Percentiles rank a stretch among this genome's conserved stretches.
Conservation (phyloP, 768 basidiomycete species). For the Trichaptum fuscoviolaceum region DNA sequence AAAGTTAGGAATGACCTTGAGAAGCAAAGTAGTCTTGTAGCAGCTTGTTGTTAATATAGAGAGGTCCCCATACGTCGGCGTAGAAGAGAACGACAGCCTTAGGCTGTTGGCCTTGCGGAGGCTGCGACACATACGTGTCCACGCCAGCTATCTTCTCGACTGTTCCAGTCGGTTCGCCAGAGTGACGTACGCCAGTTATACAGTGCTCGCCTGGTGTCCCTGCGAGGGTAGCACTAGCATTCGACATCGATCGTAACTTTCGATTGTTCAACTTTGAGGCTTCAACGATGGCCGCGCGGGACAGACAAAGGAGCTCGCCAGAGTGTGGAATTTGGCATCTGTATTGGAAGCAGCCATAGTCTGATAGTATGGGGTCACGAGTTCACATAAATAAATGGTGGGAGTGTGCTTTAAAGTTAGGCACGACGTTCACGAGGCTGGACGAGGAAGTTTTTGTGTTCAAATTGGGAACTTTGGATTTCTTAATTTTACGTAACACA, state of each 20-base stretch:
- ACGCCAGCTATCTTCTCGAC: constrained; percentile 36
- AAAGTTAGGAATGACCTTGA: constrained; percentile 34
- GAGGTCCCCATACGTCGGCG: constrained; percentile 55
- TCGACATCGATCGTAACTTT: neutral
- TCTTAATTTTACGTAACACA: too few species aligned
- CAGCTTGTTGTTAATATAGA: constrained; percentile 52
- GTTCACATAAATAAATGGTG: too few species aligned
- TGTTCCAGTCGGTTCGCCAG: constrained; percentile 42
- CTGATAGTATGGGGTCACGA: too few species aligned
- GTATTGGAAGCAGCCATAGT: neutral
- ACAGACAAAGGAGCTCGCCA: neutral
- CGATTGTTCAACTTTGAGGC: neutral
- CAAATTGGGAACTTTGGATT: too few species aligned
- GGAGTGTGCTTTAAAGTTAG: too few species aligned
- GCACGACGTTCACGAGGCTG: too few species aligned
- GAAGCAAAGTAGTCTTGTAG: constrained; percentile 62
- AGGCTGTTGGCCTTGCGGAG: constrained; percentile 25
- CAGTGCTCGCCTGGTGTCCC: constrained; percentile 47
- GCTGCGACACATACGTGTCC: constrained; percentile 51
- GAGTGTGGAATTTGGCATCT: neutral
- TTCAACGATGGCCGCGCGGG: neutral
- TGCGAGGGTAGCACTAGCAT: constrained; percentile 26
- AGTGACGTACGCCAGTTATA: constrained; percentile 45
- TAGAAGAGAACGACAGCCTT: constrained; percentile 51
- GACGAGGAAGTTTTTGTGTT: too few species aligned